Percentiles rank a stretch among this genome's conserved stretches.
Evolutionary conservation across 2,329 filamentous ascomycete species (phyloP).

Genomic region (Onygenales sp.): DNA sequence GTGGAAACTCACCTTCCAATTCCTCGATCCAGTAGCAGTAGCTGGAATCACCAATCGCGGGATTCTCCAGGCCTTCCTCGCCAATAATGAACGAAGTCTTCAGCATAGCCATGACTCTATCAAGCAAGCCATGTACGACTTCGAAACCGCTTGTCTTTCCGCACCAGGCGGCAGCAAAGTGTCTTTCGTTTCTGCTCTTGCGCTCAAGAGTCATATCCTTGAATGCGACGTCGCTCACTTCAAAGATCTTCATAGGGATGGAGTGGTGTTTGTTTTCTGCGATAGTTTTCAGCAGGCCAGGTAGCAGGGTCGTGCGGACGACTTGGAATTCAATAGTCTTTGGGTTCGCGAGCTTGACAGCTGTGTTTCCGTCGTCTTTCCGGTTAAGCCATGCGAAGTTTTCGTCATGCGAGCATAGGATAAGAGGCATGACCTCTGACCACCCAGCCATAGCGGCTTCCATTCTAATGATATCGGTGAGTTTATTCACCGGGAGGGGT

Average conservation of each 20-base stretch:
- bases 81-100: slow-evolving; percentile 68
- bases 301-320: slow-evolving; percentile 75
- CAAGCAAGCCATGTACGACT: slow-evolving; percentile 84
- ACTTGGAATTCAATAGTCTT: slow-evolving; percentile 93
- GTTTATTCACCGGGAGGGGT: slow-evolving; percentile 85
- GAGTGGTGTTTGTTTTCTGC: slow-evolving; percentile 84
- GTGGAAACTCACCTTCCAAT: slow-evolving; percentile 54
- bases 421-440: slow-evolving; percentile 92
- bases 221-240: slow-evolving; percentile 83
- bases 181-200: slow-evolving; percentile 82
- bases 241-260: slow-evolving; percentile 86
- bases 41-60: slow-evolving; percentile 51
- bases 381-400: slow-evolving; percentile 95
- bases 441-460: slow-evolving; percentile 92
- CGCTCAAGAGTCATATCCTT: slow-evolving; percentile 76
- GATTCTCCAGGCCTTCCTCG: slow-evolving; percentile 58
- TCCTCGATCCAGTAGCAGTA: slow-evolving; percentile 96
- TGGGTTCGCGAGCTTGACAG: slow-evolving; percentile 78
- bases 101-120: slow-evolving; percentile 88
- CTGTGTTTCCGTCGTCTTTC: slow-evolving; percentile 73
- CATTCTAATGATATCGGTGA: slow-evolving; percentile 77
- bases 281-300: slow-evolving; percentile 85
- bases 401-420: slow-evolving; percentile 94
- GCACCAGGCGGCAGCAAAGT: slow-evolving; percentile 94
- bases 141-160: slow-evolving; percentile 93